phyloP scores from a whole-genome alignment of 345 rosid species.

The Moricandia moricandioides region DNA sequence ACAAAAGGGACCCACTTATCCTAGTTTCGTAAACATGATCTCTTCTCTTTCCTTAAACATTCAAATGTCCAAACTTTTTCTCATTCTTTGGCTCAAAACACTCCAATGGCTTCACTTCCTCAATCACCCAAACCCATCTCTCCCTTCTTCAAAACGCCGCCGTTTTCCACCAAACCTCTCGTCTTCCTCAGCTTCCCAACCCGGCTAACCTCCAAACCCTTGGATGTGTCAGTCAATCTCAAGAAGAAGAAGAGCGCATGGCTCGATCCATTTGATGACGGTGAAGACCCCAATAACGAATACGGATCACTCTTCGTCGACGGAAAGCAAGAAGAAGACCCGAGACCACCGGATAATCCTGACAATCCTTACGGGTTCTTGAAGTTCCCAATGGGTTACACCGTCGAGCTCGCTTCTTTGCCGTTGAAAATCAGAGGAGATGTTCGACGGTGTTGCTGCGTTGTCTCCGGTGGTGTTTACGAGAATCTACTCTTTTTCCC shows the following conservation, averaged over 20 bases:
- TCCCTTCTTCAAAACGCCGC: constrained; percentile 48
- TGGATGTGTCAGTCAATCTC: constrained; percentile 33
- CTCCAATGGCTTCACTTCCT: constrained; percentile 56
- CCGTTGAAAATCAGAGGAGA: constrained; percentile 86
- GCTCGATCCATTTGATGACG: constrained; percentile 84
- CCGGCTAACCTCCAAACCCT: constrained; percentile 31
- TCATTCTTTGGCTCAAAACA: constrained; percentile 17
- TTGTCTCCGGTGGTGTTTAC: constrained; percentile 86
- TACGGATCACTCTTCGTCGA: constrained; percentile 76
- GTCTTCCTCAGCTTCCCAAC: constrained; percentile 37
- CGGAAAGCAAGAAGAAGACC: constrained; percentile 92
- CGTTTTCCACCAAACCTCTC: constrained; percentile 42
- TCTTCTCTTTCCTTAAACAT: constrained; percentile 39
- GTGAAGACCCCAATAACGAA: constrained; percentile 65
- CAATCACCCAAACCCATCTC: constrained; percentile 50
- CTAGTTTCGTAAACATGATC: constrained; percentile 35
- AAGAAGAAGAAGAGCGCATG: constrained; percentile 70
- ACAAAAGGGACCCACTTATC: constrained; percentile 75
- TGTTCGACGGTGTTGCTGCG: constrained; percentile 83
- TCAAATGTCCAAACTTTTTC: constrained; percentile 16
- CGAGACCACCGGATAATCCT: constrained; percentile 73
- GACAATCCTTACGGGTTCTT: constrained; percentile 84
- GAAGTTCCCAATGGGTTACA: constrained; percentile 79
- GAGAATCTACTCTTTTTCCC: constrained; percentile 89
- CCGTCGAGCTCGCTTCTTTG: constrained; percentile 72